Base-by-base conservation (phyloP, 768 basidiomycete genomes). In the Mycena albidolilacea region DNA sequence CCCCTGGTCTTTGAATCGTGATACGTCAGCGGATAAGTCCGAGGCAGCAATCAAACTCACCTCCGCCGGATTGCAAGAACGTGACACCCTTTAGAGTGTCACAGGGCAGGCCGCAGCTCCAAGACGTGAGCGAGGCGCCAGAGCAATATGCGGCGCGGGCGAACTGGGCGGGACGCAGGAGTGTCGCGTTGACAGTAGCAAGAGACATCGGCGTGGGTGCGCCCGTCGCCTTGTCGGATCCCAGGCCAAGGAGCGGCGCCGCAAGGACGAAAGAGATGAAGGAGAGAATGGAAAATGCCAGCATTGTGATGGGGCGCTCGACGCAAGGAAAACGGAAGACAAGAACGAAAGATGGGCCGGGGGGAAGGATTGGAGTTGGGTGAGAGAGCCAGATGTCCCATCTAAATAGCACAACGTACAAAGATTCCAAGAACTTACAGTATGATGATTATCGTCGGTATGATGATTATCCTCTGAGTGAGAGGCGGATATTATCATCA, bases 121-220 rank as follows among this genome's bases (percentile, higher is more conserved):
- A 82, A 55, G 77, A 79, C 39, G 74, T 70, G 11, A 86, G 78
- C 6, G 80, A 77, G 0, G 66, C 76, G 19, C 77, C 76, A 14
- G 81, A 78, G 75, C 85, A 86, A 69, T 86, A 87, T 30, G 80
- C 84, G 17, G 83, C 79, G 0, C 82, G 83, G 7, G 75, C 71
- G 71, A 86, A 86, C 52, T 78, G 72, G 1, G 83, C 84, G 10
- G 84, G 81, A 1, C 83, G 80, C 7, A 78, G 38, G 46, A 74
- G 69, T 0, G 73, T 74, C 43, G 67, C 60, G 65, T 71, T 74
- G 44, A 59, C 65, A 7, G 69, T 71, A 8, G 52, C 61, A 35
- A 71, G 60, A 7, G 69, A 67, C 14, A 74, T 30, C 17, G 69
- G 61, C 37, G 73, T 67, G 37, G 73, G 58, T 39, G 64, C 44